Evolutionary conservation across 208 protist species (phyloP), one percentile per base, ranked within the genome.

Genomic region (Trichomonas tenax): DNA sequence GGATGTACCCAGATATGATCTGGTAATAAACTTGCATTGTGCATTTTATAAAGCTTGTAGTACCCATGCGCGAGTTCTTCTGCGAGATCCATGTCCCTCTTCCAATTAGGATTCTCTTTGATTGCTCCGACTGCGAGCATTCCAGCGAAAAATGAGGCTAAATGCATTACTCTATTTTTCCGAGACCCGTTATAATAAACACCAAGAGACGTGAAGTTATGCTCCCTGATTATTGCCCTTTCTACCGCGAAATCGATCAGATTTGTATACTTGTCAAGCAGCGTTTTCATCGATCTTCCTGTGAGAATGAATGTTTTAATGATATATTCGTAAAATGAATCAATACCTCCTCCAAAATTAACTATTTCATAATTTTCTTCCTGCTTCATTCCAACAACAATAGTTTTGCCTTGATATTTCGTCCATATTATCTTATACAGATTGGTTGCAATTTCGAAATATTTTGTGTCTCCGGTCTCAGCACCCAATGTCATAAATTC

Each of bases 271-370:
- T 93, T 41, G 1, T 93, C 26, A 38, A 93, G 26, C 26, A 93
- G 26, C 51, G 48, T 40, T 2, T 23, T 23, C 15, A 3, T 15
- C 0, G 15, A 38, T 48, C 86, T 23, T 17, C n/a, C n/a, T 0
- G 44, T 38, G 14, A 93, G 26, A 6, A 93, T 8, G 36, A 58
- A 93, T 6, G 9, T 26, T 51, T 93, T 93, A 3, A 51, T 58
- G 23, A 93, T n/a, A 51, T 93, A 93, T 93, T 93, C 86, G 45
- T 93, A 93, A 51, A 36, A 93, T 17, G 86, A 93, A 93, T 93
- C 86, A 26, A 14, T 21, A 49, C 40, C 38, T 46, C 38, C 82
- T n/a, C 40, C 38, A 46, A 89, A 8, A 31, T 1, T 4, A 11
- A 26, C 9, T n/a, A 40, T 44, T 9, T 44, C 38, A 46, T 41